These are phyloP conservation scores for Botrytis galanthina DNA, from an alignment of 2,329 filamentous ascomycete genomes.

Conservation along the genomic window DNA sequence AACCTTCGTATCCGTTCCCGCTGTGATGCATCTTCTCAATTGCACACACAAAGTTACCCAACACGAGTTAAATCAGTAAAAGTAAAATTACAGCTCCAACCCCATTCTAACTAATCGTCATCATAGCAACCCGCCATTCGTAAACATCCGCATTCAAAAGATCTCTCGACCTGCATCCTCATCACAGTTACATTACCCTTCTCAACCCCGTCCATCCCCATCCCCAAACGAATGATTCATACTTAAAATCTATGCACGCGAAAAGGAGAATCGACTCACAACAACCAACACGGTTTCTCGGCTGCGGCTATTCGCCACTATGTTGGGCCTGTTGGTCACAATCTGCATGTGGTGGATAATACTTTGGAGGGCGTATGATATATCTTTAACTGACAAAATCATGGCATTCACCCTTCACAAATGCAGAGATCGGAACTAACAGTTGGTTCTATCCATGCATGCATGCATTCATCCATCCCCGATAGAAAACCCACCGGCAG, in stretches of 20 bases:
- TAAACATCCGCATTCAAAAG: not conserved
- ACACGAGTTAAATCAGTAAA: not conserved
- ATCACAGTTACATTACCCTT: not conserved
- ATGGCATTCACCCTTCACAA: too few species aligned
- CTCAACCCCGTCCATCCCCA: too few species aligned
- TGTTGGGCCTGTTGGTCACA: not conserved
- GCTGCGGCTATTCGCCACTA: not conserved
- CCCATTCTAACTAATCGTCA: not conserved
- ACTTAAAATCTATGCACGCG: not conserved
- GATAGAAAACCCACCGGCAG: not conserved
- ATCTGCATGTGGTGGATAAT: not conserved
- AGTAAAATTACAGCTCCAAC: not conserved
- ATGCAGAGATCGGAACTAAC: not conserved
- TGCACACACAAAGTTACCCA: too few species aligned
- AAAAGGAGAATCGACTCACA: not conserved
- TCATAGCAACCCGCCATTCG: not conserved
- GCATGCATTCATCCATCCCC: accelerated
- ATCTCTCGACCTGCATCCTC: not conserved
- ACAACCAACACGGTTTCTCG: not conserved
- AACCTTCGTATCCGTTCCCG: accelerated
- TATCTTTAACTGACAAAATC: not conserved
- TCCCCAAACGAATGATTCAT: not conserved
- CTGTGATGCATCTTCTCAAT: too few species aligned
- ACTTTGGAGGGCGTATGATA: not conserved
- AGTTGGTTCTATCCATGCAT: not conserved